A percentile compares a stretch with the other conserved stretches of the same genome.
Evolutionary conservation across 1,284 basidiomycete genomes (phyloP).

Genomic region (Apiotrichum laibachii): DNA sequence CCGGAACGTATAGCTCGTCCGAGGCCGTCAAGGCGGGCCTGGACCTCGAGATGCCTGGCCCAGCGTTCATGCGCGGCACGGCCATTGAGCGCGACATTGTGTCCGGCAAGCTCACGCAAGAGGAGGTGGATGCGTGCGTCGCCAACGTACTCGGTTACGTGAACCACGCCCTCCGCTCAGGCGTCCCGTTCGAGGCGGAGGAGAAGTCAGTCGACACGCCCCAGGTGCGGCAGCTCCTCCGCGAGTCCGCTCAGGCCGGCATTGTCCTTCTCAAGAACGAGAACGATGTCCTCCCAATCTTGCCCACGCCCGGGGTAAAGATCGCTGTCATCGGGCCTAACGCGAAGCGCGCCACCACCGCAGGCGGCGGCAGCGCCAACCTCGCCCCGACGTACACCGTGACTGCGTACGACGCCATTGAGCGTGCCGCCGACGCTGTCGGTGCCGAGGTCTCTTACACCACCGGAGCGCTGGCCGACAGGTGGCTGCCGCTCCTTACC

Average conservation of each 20-base stretch:
- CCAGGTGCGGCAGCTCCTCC: slow-evolving; percentile 56
- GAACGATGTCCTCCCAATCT: slow-evolving; percentile 60
- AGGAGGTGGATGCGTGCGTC: slow-evolving; percentile 68
- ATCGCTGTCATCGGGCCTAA: slow-evolving; percentile 74
- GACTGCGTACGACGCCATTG: slow-evolving; percentile 68
- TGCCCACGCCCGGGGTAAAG: slow-evolving; percentile 56
- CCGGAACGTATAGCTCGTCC: slow-evolving; percentile 63
- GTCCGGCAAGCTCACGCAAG: slow-evolving; percentile 62
- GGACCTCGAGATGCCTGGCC: slow-evolving; percentile 52
- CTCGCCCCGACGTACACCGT: slow-evolving; percentile 70
- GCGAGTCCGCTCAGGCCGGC: slow-evolving; percentile 61
- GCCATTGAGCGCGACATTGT: slow-evolving; percentile 61
- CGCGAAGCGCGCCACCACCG: slow-evolving; percentile 64
- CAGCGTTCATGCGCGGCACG: slow-evolving; percentile 31
- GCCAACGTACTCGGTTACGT: slow-evolving; percentile 29
- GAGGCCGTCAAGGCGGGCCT: slow-evolving; percentile 66
- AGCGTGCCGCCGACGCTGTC: slow-evolving; percentile 15
- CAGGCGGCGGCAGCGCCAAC: slow-evolving; percentile 72
- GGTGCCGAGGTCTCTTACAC: slow-evolving; percentile 25
- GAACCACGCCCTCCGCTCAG: slow-evolving; percentile 25
- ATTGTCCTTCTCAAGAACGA: slow-evolving; percentile 75
- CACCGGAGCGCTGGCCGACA: slow-evolving; percentile 22
- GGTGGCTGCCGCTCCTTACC: slow-evolving; percentile 61
- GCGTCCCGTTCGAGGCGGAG: slow-evolving; percentile 43
- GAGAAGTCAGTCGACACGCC: slow-evolving; percentile 46